Evolutionary conservation across 495 filamentous ascomycete species (phyloP), one percentile per base, ranked within the genome.

Genomic region (Xylaria bambusicola): DNA sequence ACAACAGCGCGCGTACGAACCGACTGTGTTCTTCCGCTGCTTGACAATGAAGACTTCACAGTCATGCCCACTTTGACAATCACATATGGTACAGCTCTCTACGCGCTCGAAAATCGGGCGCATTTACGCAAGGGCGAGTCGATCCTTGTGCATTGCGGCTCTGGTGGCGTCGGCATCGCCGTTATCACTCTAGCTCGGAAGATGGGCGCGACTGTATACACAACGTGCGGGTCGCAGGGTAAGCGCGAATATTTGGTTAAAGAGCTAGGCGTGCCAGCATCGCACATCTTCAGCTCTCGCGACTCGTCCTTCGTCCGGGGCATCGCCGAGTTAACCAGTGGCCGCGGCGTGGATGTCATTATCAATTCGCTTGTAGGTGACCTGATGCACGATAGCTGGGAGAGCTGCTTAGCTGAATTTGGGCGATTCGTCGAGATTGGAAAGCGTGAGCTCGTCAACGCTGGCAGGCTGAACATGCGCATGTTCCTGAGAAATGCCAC

Each of bases 321-420:
- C 3, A 67, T 86, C 15, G 66, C 67, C 57, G 42, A 63, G 8
- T 64, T 62, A 0, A 88, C 85, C 0, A 61, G 63, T 9, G 72
- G 70, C 0, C 52, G 63, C 7, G 82, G 82, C 10, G 80, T 83
- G 3, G 82, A 84, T 52, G 69, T 84, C 6, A 77, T 81, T 0
- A 66, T 86, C 12, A 85, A 84, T 65, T 83, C 77, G 2, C 75
- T 84, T 0, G 69, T 78, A 9, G 82, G 83, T 0, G 78, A 81
- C 33, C 64, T 78, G 13, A 66, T 85, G 27, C 79, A 75, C 36
- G 75, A 71, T 3, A 71, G 72, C 1, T 82, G 76, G 66, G 29
- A 33, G 10, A 63, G 75, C 9, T 80, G 76, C 49, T 52, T 82
- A 35, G 82, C 65, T 7, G 66, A 70, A 0, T 82, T 79, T 59